phyloP scores from a whole-genome alignment of 495 filamentous ascomycete genomes.

The Apodospora peruviana region DNA sequence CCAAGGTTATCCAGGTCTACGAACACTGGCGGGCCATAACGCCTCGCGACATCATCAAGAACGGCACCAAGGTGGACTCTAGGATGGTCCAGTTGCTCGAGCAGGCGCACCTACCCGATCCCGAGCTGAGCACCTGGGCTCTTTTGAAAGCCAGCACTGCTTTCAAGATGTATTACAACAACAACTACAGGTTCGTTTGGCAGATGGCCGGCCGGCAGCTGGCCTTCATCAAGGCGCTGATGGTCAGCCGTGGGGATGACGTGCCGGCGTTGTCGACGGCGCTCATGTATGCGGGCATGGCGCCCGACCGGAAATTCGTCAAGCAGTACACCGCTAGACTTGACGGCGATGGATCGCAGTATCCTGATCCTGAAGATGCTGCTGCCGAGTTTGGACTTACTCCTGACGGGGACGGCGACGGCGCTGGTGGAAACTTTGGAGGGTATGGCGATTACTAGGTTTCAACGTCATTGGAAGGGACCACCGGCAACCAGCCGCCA shows the following conservation, averaged over 20 bases:
- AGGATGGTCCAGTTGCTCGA: conserved; percentile 29
- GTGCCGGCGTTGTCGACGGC: conserved; percentile 26
- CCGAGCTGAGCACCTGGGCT: conserved; percentile 42
- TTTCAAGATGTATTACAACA: conserved; percentile 42
- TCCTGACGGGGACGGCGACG: not conserved
- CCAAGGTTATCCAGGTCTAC: conserved; percentile 37
- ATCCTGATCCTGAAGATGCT: conserved; percentile 11
- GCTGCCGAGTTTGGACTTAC: too few relatives aligned
- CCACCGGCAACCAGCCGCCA: too few relatives aligned
- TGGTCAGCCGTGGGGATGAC: conserved; percentile 7
- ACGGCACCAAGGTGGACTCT: conserved; percentile 20
- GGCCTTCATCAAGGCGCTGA: conserved; percentile 54
- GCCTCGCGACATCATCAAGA: conserved; percentile 19
- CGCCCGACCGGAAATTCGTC: conserved; percentile 32
- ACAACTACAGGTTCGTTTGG: conserved; percentile 46
- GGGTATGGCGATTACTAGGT: conserved; percentile 3
- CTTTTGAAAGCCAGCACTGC: conserved; percentile 58
- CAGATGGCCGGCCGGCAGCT: conserved; percentile 60
- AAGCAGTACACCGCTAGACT: conserved; percentile 23
- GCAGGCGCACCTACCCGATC: conserved; percentile 34
- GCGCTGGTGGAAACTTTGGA: not conserved
- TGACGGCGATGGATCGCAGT: conserved; percentile 21
- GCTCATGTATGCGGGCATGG: conserved; percentile 41
- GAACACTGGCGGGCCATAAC: conserved; percentile 40
- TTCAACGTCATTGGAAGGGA: too few relatives aligned